phyloP scores from a whole-genome alignment of 2,329 filamentous ascomycete genomes.

The Paraphaeosphaeria sporulosa region DNA sequence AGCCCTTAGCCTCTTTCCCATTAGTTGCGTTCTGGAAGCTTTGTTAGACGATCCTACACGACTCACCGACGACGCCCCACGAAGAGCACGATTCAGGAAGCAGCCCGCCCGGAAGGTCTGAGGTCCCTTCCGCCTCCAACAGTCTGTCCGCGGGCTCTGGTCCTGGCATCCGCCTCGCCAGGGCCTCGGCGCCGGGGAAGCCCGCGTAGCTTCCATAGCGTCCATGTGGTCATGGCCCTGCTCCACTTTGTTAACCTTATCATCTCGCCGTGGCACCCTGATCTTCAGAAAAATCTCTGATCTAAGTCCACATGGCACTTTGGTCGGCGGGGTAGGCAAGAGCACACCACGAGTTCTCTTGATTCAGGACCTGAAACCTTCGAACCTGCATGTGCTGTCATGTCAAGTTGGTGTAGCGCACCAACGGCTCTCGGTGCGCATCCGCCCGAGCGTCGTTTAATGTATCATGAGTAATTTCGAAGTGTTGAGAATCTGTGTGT shows the following conservation, averaged over 20 bases:
- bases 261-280: slow-evolving; percentile 45
- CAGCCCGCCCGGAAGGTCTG: slow-evolving; percentile 32
- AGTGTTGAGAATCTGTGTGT: neutral
- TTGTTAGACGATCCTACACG: slow-evolving; percentile 35
- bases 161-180: slow-evolving; percentile 31
- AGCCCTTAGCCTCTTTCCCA: slow-evolving; percentile 17
- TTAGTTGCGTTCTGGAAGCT: slow-evolving; percentile 42
- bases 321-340: slow-evolving; percentile 26
- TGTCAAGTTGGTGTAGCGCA: neutral
- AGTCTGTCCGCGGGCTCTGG: slow-evolving; percentile 25
- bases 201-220: slow-evolving; percentile 47
- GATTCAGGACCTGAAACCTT: neutral
- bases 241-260: slow-evolving; percentile 46
- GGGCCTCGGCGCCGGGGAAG: slow-evolving; percentile 47
- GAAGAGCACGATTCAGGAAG: slow-evolving; percentile 40
- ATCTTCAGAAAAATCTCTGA: slow-evolving; percentile 41
- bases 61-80: slow-evolving; percentile 33
- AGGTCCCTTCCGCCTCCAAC: slow-evolving; percentile 34
- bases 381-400: neutral
- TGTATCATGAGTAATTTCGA: neutral
- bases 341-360: neutral
- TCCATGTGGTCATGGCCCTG: slow-evolving; percentile 26
- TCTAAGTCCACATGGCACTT: slow-evolving; percentile 27
- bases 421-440: neutral
- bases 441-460: neutral